Evolutionary conservation across 2,329 filamentous ascomycete genomes (phyloP).

Genomic region (Epichloe bromicola): DNA sequence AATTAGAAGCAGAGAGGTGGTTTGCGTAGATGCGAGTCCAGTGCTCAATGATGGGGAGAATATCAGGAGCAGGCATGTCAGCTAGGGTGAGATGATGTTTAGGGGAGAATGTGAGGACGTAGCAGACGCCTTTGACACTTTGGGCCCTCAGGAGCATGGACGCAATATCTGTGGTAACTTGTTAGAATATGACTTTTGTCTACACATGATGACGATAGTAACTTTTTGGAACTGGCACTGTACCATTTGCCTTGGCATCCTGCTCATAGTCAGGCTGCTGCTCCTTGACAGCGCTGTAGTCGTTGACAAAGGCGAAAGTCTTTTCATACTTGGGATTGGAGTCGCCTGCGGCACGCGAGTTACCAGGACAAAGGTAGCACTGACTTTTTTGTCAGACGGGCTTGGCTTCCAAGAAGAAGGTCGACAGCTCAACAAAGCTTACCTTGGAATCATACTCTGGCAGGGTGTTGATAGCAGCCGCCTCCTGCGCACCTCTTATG

Average conservation of each 20-base stretch:
- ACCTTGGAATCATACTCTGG: conserved; percentile 71
- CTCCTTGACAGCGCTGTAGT: conserved; percentile 95
- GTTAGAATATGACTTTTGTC: not conserved
- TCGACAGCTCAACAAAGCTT: conserved; percentile 11
- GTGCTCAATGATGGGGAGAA: conserved; percentile 70
- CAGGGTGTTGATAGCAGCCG: conserved; percentile 50
- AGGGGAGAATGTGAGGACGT: conserved; percentile 92
- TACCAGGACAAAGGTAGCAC: conserved; percentile 92
- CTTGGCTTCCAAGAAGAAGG: not conserved
- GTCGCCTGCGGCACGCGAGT: conserved; percentile 77
- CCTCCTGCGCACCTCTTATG: conserved; percentile 63
- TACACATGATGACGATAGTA: not conserved
- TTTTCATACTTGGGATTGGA: conserved; percentile 72
- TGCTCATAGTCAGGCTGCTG: conserved; percentile 65
- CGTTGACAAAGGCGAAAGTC: conserved; percentile 93
- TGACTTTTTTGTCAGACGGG: conserved; percentile 19
- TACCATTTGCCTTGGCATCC: conserved; percentile 25
- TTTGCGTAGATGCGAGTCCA: conserved; percentile 86
- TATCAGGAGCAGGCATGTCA: conserved; percentile 67
- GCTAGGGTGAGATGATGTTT: conserved; percentile 86
- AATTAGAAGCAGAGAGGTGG: conserved; percentile 62
- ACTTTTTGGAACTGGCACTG: not conserved
- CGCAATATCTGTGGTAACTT: conserved; percentile 43
- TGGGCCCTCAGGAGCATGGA: conserved; percentile 69
- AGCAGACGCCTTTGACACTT: conserved; percentile 87